These are phyloP conservation scores for Suillus lakei DNA, from an alignment of 768 basidiomycete species.

Conservation along the genomic window DNA sequence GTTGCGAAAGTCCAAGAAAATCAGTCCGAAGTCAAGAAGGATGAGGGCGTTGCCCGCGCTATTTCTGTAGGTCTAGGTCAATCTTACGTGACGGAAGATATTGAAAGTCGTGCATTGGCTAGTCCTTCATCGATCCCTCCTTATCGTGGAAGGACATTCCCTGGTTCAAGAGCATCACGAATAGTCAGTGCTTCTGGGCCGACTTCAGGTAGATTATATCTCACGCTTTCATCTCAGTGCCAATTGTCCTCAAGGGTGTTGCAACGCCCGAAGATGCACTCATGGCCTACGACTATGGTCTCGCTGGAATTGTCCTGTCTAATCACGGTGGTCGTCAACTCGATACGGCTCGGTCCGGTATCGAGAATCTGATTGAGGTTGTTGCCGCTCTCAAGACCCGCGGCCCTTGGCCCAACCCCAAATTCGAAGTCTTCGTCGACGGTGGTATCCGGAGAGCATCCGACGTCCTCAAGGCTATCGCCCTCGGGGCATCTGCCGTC, in stretches of 20 bases:
- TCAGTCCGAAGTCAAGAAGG: constrained; percentile 66
- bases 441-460: constrained; percentile 94
- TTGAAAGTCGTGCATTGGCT: not conserved
- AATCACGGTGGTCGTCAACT: constrained; percentile 85
- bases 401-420: constrained; percentile 77
- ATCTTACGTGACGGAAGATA: not conserved
- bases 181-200: constrained; percentile 40
- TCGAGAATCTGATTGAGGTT: constrained; percentile 90
- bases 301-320: constrained; percentile 81
- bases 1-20: constrained; percentile 43
- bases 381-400: constrained; percentile 71
- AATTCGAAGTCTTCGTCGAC: constrained; percentile 88
- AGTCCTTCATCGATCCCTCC: constrained; percentile 95
- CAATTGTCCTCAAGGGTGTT: constrained; percentile 89
- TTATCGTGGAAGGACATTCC: constrained; percentile 72
- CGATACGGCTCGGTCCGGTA: constrained; percentile 83
- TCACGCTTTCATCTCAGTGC: constrained; percentile 53
- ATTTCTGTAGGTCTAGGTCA: constrained; percentile 68
- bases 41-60: constrained; percentile 92
- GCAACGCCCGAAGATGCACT: constrained; percentile 65
- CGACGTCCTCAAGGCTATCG: constrained; percentile 87
- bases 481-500: constrained; percentile 89
- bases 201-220: constrained; percentile 3
- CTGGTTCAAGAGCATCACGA: constrained; percentile 81
- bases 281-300: constrained; percentile 76